Evolutionary conservation across 495 filamentous ascomycete species (phyloP).

Genomic region (Trypethelium eluteriae): DNA sequence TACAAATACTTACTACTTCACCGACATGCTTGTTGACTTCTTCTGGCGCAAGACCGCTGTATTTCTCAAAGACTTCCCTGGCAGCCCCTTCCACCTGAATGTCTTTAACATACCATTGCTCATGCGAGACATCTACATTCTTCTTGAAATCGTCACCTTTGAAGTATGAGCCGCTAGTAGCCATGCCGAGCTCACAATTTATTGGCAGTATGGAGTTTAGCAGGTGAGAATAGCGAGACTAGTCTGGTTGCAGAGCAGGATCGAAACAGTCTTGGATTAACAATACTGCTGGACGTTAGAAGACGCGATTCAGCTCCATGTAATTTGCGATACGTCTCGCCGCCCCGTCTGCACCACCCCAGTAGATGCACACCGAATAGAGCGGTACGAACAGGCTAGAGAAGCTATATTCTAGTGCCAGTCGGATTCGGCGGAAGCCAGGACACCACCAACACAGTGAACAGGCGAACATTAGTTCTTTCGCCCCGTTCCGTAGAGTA

Average conservation of each 20-base stretch:
- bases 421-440: too few relatives aligned
- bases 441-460: too few relatives aligned
- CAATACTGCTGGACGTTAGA: too few relatives aligned
- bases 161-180: background rate
- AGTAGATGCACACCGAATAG: too few relatives aligned
- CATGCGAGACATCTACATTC: background rate
- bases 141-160: background rate
- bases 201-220: background rate
- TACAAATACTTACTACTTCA: background rate
- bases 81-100: background rate
- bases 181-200: background rate
- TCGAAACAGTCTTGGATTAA: too few relatives aligned
- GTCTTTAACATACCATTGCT: background rate
- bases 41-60: background rate
- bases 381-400: too few relatives aligned
- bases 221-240: background rate
- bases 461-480: too few relatives aligned
- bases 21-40: background rate
- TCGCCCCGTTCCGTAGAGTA: background rate
- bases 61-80: slow-evolving; percentile 6
- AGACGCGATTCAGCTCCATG: background rate
- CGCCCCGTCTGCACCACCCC: too few relatives aligned
- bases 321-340: background rate
- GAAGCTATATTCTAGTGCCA: too few relatives aligned
- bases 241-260: background rate